Conservation (phyloP, 1,284 basidiomycete genomes). For the Caloboletus firmus region DNA sequence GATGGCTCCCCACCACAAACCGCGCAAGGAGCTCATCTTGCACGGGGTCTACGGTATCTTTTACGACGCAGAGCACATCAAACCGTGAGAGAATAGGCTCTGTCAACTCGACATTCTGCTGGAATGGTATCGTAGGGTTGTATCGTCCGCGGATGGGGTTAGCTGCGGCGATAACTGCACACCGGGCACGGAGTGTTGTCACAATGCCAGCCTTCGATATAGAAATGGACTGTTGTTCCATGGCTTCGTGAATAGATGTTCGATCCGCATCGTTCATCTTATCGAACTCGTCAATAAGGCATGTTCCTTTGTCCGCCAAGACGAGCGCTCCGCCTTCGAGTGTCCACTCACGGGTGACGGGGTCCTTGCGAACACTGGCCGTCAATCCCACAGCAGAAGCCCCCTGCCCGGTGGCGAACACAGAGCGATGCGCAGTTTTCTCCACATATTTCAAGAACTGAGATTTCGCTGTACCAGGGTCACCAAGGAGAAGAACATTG, state of each 20-base stretch:
- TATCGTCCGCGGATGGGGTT: slow-evolving; percentile 96
- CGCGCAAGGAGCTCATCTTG: slow-evolving; percentile 95
- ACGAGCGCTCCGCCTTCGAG: slow-evolving; percentile 97
- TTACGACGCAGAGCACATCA: slow-evolving; percentile 97
- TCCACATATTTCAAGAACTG: slow-evolving; percentile 99
- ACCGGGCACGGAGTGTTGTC: slow-evolving; percentile 94
- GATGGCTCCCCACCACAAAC: slow-evolving; percentile 96
- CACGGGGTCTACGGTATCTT: slow-evolving; percentile 95
- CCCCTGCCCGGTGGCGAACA: slow-evolving; percentile 99
- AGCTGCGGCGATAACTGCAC: slow-evolving; percentile 96
- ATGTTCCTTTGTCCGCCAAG: slow-evolving; percentile 97
- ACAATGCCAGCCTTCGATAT: slow-evolving; percentile 99
- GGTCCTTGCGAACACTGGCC: slow-evolving; percentile 96
- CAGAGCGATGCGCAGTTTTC: slow-evolving; percentile 95
- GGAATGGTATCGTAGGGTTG: slow-evolving; percentile 97
- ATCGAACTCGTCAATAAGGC: slow-evolving; percentile 99
- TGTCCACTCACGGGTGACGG: slow-evolving; percentile 97
- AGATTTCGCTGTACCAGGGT: slow-evolving; percentile 98
- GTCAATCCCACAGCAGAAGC: slow-evolving; percentile 98
- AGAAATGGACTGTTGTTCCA: slow-evolving; percentile 99
- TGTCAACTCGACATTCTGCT: slow-evolving; percentile 98
- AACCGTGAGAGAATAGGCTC: slow-evolving; percentile 99
- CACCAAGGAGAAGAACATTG: slow-evolving; percentile 93
- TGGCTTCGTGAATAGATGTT: slow-evolving; percentile 99
- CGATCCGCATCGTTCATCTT: slow-evolving; percentile 99